Evolutionary conservation across 495 filamentous ascomycete species (phyloP).

Genomic region (Chaetomium cochliodes): DNA sequence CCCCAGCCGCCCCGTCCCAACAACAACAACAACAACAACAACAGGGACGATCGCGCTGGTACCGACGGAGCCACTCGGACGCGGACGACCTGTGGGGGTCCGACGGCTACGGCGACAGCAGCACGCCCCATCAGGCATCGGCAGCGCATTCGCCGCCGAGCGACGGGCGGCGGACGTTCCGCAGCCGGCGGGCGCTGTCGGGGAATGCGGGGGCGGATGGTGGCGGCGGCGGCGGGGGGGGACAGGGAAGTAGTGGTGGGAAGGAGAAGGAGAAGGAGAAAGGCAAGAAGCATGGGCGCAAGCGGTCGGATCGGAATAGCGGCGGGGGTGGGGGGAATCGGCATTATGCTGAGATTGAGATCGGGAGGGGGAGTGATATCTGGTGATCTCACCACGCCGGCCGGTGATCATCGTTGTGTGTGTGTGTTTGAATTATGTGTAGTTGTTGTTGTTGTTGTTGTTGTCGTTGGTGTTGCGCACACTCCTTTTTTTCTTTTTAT

Average conservation of each 20-base stretch:
- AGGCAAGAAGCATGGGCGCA: slow-evolving; percentile 16
- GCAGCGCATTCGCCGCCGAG: no score
- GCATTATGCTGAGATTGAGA: slow-evolving; percentile 32
- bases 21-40: background rate
- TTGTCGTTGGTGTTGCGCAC: background rate
- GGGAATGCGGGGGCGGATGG: background rate
- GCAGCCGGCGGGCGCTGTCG: background rate
- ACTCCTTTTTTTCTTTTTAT: slow-evolving; percentile 9
- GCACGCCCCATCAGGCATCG: no score
- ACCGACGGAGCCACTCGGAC: no score
- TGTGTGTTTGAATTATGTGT: background rate
- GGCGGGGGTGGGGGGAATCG: slow-evolving; percentile 9
- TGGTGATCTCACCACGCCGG: no score
- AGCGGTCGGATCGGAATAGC: slow-evolving; percentile 15
- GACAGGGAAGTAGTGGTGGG: no score
- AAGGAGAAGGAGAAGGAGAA: background rate
- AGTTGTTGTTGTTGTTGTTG: background rate
- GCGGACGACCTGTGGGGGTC: background rate
- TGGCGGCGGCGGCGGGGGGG: background rate
- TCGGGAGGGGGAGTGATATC: slow-evolving; percentile 32
- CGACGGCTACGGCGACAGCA: no score
- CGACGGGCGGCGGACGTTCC: slow-evolving; percentile 6
- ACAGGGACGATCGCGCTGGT: background rate
- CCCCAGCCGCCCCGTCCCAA: background rate
- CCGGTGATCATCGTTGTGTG: no score